Conservation (phyloP, 352 stramenopile species). For the Phytophthora tentaculata region DNA sequence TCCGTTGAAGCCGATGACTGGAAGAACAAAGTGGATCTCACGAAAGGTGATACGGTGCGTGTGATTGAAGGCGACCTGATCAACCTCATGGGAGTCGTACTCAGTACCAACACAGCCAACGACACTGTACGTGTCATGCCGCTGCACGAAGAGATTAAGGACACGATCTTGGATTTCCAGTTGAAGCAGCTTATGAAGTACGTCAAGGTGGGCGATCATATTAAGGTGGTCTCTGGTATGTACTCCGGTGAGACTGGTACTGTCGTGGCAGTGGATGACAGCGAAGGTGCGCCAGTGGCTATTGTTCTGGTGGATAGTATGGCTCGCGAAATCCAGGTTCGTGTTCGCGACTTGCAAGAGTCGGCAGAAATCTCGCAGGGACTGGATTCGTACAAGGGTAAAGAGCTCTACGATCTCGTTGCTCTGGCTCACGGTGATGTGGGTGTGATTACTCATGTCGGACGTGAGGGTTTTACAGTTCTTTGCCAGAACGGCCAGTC, state of each 20-base stretch:
- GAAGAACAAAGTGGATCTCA: constrained; percentile 91
- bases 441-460: constrained; percentile 92
- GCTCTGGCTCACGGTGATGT: constrained; percentile 87
- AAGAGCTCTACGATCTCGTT: constrained; percentile 91
- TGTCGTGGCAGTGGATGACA: constrained; percentile 89
- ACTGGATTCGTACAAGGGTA: constrained; percentile 90
- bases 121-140: constrained; percentile 91
- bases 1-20: constrained; percentile 85
- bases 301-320: constrained; percentile 92
- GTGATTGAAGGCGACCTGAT: constrained; percentile 89
- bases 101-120: constrained; percentile 89
- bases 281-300: constrained; percentile 79
- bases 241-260: constrained; percentile 92
- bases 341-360: constrained; percentile 90
- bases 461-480: constrained; percentile 87
- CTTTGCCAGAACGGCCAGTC: constrained; percentile 87
- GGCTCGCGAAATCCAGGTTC: constrained; percentile 91
- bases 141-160: constrained; percentile 91
- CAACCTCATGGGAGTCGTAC: constrained; percentile 91
- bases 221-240: constrained; percentile 90
- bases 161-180: constrained; percentile 91
- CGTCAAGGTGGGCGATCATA: constrained; percentile 92
- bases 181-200: constrained; percentile 92
- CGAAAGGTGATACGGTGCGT: constrained; percentile 88
- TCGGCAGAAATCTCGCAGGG: constrained; percentile 90